phyloP scores from a whole-genome alignment of 148 eudicot genomes.

The Fallopia convolvulus region DNA sequence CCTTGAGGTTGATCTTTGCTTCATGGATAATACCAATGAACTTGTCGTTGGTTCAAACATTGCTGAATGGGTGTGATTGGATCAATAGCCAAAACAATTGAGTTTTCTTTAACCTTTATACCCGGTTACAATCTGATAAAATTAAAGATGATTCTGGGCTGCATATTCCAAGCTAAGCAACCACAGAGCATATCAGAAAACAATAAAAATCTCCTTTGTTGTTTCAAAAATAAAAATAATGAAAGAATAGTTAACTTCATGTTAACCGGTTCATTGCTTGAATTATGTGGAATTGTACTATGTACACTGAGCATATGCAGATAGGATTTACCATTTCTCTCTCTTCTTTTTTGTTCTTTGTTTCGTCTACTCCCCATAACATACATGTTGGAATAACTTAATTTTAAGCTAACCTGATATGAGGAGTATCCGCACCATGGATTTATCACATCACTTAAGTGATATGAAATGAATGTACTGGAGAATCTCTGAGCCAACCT shows the following conservation, averaged over 20 bases:
- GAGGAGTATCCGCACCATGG: neutral
- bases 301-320: neutral
- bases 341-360: neutral
- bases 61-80: too few species aligned
- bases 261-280: neutral
- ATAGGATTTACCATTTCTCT: neutral
- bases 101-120: neutral
- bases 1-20: neutral
- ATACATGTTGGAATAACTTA: neutral
- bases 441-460: conserved; percentile 21
- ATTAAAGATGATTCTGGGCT: too few species aligned
- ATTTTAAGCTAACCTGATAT: conserved; percentile 3
- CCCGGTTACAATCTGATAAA: too few species aligned
- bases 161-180: neutral
- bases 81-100: too few species aligned
- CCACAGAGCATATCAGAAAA: neutral
- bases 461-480: conserved; percentile 38
- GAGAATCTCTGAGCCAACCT: conserved; percentile 38
- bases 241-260: conserved; percentile 3
- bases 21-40: neutral
- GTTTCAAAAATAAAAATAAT: neutral
- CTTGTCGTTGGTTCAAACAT: too few species aligned
- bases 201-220: neutral
- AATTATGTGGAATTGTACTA: conserved; percentile 1
- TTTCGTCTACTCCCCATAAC: neutral